Base-by-base conservation (phyloP, 2,329 filamentous ascomycete genomes). In the Microsporum canis region DNA sequence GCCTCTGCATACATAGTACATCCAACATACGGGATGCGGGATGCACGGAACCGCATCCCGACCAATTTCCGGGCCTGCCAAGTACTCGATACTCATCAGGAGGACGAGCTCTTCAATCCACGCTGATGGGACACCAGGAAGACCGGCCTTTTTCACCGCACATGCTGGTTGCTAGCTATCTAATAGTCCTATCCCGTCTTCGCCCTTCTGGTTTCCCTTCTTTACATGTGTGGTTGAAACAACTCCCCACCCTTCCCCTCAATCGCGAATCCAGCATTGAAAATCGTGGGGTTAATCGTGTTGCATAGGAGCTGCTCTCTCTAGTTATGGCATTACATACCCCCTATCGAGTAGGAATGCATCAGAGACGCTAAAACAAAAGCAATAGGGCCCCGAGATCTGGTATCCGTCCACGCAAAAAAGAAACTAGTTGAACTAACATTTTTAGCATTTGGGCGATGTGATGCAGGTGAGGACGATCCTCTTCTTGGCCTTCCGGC, bases 11-110 rank as follows among this genome's bases (percentile, higher is more conserved):
- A 8, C 49, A 47, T 53, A 8, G 14, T 33, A 10, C 49, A 47
- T 53, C 27, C 49, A 31, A 8, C 23, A 53, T 49, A n/a, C 29
- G 47, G 47, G 12, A 57, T 38, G 53, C 29, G 38, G 34, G 33
- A 57, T 57, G 55, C 34, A 33, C 33, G 55, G 55, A 57, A 29
- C 55, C 38, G 38, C 23, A 41, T 57, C 55, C 55, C 55, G 55
- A 57, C 33, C 55, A 39, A 57, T 23, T 39, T 57, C 55, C 55
- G 55, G 17, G 47, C 23, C 47, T 4, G 34, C 55, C 55, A 57
- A n/a, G 8, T 29, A 57, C 34, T 17, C 34, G 39, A 57, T 29
- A 29, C 49, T 14, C 17, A 33, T 12, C 49, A 33, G 14, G 27
- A 53, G 7, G 12, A 53, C 29, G 31, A 31, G 31, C 49, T 34